Evolutionary conservation across 2,329 filamentous ascomycete species (phyloP), one percentile per base, ranked within the genome.

Genomic region (Aspergillus sp.): DNA sequence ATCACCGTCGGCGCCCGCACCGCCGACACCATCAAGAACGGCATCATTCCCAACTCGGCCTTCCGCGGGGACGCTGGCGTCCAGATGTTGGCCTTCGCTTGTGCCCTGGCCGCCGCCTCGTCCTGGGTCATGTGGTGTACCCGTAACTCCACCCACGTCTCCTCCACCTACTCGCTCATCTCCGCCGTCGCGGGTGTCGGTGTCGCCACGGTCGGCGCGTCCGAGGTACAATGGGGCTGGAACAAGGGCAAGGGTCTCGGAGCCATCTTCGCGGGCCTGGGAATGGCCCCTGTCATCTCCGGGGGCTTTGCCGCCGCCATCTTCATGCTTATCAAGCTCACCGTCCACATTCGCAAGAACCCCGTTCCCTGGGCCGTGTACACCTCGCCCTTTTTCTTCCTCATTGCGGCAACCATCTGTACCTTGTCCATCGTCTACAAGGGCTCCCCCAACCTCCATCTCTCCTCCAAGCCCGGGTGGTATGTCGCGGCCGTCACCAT

Each of bases 91-190:
- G 86, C 85, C 4, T 69, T 69, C 49, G 63, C 66, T 20, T 67
- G 64, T 54, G 67, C 67, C 17, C 57, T 69, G 9, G 67, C 63
- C 5, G 67, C 65, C 11, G 67, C 67, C n/a, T 69, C 67, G 4
- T 66, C 79, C 9, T 91, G 88, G 87, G 86, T 91, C 44, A 90
- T 89, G 86, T 90, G 87, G 86, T 90, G 87, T 71, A 91, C 87
- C 1, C 78, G 80, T 44, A 79, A 90, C 78, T 88, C 85, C 3
- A 85, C 86, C 54, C 88, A 88, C 73, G 86, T 88, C 61, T 88
- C 86, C 0, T 88, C 86, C 0, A 88, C 86, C 21, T 88, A 88
- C 77, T 88, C 86, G 0, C 80, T 89, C 49, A 81, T 88, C 65
- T 88, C 85, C 0, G 80, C 85, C 52, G 79, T 89, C 36, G 85